phyloP scores from a whole-genome alignment of 768 basidiomycete species.

The Suillus lakei region DNA sequence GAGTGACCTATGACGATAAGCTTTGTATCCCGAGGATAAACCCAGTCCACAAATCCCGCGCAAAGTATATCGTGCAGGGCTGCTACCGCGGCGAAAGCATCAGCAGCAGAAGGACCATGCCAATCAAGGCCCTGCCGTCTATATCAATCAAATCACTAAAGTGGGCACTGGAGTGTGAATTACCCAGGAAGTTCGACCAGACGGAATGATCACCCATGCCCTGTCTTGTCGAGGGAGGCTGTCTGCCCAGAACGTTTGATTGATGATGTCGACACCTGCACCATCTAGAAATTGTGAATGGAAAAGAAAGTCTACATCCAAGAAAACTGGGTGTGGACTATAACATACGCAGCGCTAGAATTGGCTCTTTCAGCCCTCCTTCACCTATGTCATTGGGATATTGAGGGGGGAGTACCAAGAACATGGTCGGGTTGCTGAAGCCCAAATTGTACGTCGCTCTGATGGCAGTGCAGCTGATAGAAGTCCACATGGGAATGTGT shows the following conservation, averaged over 20 bases:
- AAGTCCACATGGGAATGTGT: conserved; percentile 50
- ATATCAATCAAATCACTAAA: background rate
- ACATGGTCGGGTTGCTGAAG: conserved; percentile 57
- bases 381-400: conserved; percentile 27
- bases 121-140: conserved; percentile 79
- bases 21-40: conserved; percentile 41
- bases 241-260: conserved; percentile 60
- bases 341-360: conserved; percentile 67
- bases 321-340: background rate
- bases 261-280: conserved; percentile 78
- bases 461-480: conserved; percentile 42
- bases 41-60: conserved; percentile 46
- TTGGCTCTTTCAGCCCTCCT: conserved; percentile 45
- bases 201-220: conserved; percentile 82
- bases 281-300: conserved; percentile 60
- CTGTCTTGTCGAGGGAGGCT: conserved; percentile 60
- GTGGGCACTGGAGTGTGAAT: background rate
- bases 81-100: conserved; percentile 68
- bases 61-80: conserved; percentile 56
- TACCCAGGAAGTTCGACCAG: conserved; percentile 88
- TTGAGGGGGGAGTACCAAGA: conserved; percentile 61
- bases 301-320: conserved; percentile 8
- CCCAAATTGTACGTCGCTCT: conserved; percentile 64
- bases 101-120: conserved; percentile 82
- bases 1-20: conserved; percentile 88